Base-by-base conservation (phyloP, 768 basidiomycete genomes). In the Cystobasidium tubakii region DNA sequence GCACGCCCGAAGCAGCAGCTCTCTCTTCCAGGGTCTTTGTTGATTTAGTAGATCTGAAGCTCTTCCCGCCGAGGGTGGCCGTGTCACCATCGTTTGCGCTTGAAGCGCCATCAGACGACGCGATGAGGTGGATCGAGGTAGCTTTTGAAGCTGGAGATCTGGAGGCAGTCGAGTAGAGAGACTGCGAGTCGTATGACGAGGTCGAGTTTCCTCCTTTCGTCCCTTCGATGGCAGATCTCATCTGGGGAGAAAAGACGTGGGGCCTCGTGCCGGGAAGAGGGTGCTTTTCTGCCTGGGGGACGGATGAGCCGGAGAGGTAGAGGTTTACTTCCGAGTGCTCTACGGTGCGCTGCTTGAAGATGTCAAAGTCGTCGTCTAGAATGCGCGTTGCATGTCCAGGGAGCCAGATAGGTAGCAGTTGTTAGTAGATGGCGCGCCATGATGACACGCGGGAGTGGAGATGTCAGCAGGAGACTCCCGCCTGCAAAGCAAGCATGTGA, bases 291-390 rank as follows among this genome's bases (percentile, higher is more conserved):
- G 74, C 76, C 76, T 76, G 72, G 46, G 19, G 54, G 74, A 76
- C 31, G 76, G 75, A 54, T 72, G 76, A 25, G 62, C 70, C 6
- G 73, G 79, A 9, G 76, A 76, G 23, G 72, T 67, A 34, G 76
- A 64, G 36, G 74, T 74, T n/a, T 76, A 39, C 21, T 60, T 74
- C 60, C 60, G 67, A 46, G 44, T 23, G 25, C 34, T 15, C 60
- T 73, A 63, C 17, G 67, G 72, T 63, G 36, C 33, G 27, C 33
- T 31, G 27, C 29, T 63, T 46, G 50, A 79, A 78, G 27, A 76
- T 75, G 0, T 75, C 76, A 36, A 72, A 78, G 67, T 79, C 79
- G 73, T 79, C 79, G 43, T 79, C 77, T 78, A 74, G 17, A 44
- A 29, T 3, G 12, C 36, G 4, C 19, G 33, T 1, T 25, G n/a